These are phyloP conservation scores for Apiospora rasikravindrae DNA, from an alignment of 2,329 filamentous ascomycete species.

Conservation along the genomic window DNA sequence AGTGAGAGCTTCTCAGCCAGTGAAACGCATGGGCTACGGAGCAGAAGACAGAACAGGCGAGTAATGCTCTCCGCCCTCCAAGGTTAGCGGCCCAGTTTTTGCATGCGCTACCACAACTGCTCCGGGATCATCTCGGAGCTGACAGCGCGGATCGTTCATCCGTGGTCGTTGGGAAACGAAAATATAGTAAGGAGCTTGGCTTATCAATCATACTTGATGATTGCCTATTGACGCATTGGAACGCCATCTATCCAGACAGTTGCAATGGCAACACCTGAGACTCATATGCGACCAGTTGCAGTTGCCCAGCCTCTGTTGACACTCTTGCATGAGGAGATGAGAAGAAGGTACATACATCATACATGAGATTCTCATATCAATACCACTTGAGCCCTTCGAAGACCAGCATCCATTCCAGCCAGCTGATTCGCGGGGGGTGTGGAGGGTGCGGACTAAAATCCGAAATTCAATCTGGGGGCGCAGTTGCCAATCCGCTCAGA, in stretches of 20 bases:
- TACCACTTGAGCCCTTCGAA: background rate
- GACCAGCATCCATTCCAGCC: background rate
- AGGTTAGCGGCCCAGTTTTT: background rate
- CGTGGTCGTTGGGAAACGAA: background rate
- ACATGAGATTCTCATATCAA: too few relatives aligned
- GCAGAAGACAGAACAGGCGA: background rate
- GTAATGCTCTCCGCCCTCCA: conserved; percentile 4
- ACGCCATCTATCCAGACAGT: background rate
- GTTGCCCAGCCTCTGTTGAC: background rate
- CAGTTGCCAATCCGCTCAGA: background rate
- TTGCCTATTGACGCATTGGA: background rate
- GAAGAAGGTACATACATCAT: too few relatives aligned
- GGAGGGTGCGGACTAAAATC: background rate
- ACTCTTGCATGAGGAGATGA: background rate
- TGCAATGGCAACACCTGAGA: background rate
- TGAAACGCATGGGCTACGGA: background rate
- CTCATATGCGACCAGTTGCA: background rate
- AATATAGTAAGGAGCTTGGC: background rate
- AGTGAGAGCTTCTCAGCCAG: background rate
- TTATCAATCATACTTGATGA: background rate
- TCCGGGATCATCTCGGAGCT: conserved; percentile 3
- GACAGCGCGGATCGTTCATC: background rate
- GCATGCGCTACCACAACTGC: background rate
- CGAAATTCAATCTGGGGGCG: background rate
- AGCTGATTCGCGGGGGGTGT: background rate